Percentiles rank a stretch among this genome's conserved stretches.
These are phyloP conservation scores for Cercospora brassicicola DNA, from an alignment of 2,329 filamentous ascomycete genomes.

Conservation along the genomic window DNA sequence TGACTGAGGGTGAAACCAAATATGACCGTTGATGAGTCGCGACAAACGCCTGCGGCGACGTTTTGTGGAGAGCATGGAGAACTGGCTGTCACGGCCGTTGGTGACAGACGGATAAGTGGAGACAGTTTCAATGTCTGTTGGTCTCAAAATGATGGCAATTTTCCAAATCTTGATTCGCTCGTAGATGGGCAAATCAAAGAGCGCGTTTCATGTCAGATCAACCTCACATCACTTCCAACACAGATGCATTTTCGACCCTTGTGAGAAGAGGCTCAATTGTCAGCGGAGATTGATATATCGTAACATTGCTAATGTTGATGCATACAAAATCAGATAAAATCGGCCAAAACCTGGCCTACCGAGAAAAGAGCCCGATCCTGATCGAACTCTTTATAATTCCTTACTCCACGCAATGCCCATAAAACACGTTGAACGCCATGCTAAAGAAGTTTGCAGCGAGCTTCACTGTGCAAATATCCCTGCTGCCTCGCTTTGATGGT, in stretches of 20 bases:
- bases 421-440: constrained; percentile 14
- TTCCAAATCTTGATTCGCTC: not conserved
- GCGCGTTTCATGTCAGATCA: not conserved
- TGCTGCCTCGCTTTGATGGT: constrained; percentile 1
- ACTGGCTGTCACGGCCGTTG: not conserved
- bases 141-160: not conserved
- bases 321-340: not conserved
- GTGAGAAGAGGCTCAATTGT: not conserved
- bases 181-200: not conserved
- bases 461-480: constrained; percentile 8
- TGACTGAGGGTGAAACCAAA: not conserved
- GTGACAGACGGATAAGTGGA: not conserved
- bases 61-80: not conserved
- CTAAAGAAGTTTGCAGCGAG: constrained; percentile 12
- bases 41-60: not conserved
- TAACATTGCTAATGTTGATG: not conserved
- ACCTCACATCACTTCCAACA: not conserved
- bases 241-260: not conserved
- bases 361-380: not conserved
- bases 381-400: not conserved
- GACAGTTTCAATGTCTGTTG: not conserved
- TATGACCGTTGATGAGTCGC: not conserved
- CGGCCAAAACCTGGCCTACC: not conserved
- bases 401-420: not conserved
- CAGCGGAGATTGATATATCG: not conserved